Base-by-base conservation (phyloP, 2,329 filamentous ascomycete species). In the Phyllosticta citribraziliensis region DNA sequence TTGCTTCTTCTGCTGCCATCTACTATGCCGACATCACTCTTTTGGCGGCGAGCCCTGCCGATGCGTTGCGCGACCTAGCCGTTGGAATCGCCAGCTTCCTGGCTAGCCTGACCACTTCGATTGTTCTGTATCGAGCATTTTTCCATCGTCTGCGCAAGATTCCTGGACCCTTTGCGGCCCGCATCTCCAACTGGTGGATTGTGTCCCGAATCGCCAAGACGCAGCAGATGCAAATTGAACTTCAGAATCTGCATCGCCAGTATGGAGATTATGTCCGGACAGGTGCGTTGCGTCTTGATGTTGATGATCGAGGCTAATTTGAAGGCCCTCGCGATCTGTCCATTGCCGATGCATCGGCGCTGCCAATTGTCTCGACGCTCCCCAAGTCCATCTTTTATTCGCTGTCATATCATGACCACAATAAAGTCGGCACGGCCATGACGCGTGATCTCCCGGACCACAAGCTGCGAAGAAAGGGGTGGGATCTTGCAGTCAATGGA, bases 161-260 rank as follows among this genome's bases (percentile, higher is more conserved):
- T 33, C 71, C 72, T 5, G 72, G 72, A n/a, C 75, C 75, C 3
- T 69, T 67, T 52, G 60, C 60, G 20, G 71, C 72, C 5, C 68
- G 72, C 17, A 19, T 77, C 14, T 68, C 69, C 1, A 68, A 62
- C n/a, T 57, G 76, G 19, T 76, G 24, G 20, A 27, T 22, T 17
- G 20, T 53, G 1, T n/a, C 24, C 6, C 24, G 24, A 12, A 53
- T 53, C 10, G 51, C 40, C 24, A 62, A 53, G 55, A 33, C 47
- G 24, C 58, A 56, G 35, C 40, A 55, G 40, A 14, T 54, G 14
- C 51, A 59, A 3, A 20, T 62, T 11, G 63, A 68, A 52, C 6
- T 58, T 9, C 25, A 57, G 19, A 24, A 55, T 22, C 17, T 62
- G 51, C 57, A 61, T 22, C 40, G 25, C 12, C 20, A 58, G 20